Conservation (phyloP, 75 land plant species). For the Sequoia sempervirens region DNA sequence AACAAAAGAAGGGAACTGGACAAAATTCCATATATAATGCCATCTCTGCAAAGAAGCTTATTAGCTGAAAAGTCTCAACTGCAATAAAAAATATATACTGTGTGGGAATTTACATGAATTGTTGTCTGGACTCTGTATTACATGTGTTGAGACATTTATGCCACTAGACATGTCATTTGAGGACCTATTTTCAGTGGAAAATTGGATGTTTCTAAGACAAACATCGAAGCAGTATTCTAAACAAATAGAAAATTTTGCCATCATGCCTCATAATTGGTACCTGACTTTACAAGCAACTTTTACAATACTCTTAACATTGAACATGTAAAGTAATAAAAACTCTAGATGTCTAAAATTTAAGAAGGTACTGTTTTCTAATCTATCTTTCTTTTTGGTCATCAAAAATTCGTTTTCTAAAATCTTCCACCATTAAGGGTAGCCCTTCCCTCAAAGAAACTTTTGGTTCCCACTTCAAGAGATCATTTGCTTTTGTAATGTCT, state of each 20-base stretch:
- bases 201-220: neutral
- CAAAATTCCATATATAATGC: neutral
- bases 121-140: neutral
- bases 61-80: neutral
- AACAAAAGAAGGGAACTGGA: neutral
- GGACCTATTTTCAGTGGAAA: neutral
- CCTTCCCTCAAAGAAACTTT: conserved; percentile 60
- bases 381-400: conserved; percentile 16
- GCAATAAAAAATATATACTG: neutral
- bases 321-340: neutral
- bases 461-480: conserved; percentile 69
- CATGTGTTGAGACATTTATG: neutral
- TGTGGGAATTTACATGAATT: neutral
- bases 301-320: neutral
- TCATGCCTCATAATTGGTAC: neutral
- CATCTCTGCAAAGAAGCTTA: neutral
- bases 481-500: conserved; percentile 65
- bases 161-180: neutral
- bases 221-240: neutral
- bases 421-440: conserved; percentile 64
- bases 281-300: neutral
- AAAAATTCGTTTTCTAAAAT: conserved; percentile 55
- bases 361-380: neutral
- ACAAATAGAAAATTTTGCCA: neutral
- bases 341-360: neutral